phyloP scores from a whole-genome alignment of 202 grass and related monocot genomes.

The Brachypodium distachyon region DNA sequence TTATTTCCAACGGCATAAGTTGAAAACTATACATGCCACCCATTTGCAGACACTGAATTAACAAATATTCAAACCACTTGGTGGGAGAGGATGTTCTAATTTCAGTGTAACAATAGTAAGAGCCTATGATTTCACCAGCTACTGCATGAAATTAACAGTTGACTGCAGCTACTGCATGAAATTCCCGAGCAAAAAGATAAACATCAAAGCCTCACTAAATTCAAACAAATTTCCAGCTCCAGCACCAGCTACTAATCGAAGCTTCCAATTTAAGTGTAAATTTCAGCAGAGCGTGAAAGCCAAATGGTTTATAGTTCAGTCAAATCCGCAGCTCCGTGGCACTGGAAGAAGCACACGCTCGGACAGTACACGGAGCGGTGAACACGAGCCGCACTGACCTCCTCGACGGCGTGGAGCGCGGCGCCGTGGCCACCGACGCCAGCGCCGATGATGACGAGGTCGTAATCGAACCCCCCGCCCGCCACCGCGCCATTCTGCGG shows the following conservation, averaged over 20 bases:
- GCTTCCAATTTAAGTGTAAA: background rate
- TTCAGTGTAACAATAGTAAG: background rate
- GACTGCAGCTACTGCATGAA: background rate
- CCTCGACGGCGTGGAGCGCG: slow-evolving; percentile 81
- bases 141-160: background rate
- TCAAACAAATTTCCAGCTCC: background rate
- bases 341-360: background rate
- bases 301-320: background rate
- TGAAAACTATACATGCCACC: background rate
- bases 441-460: slow-evolving; percentile 86
- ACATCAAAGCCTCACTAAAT: background rate
- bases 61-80: background rate
- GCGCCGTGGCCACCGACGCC: slow-evolving; percentile 80
- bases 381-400: slow-evolving; percentile 16
- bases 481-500: slow-evolving; percentile 6
- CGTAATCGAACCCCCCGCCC: slow-evolving; percentile 60
- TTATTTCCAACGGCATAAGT: background rate
- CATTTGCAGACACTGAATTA: background rate
- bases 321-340: no score
- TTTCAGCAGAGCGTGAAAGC: background rate
- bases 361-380: background rate
- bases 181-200: background rate
- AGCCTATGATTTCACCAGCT: background rate
- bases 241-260: background rate
- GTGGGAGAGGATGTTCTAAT: background rate